Percentiles rank a stretch among this genome's conserved stretches.
Conservation (phyloP, 495 filamentous ascomycete genomes). For the Aspergillus incahuasiensis region DNA sequence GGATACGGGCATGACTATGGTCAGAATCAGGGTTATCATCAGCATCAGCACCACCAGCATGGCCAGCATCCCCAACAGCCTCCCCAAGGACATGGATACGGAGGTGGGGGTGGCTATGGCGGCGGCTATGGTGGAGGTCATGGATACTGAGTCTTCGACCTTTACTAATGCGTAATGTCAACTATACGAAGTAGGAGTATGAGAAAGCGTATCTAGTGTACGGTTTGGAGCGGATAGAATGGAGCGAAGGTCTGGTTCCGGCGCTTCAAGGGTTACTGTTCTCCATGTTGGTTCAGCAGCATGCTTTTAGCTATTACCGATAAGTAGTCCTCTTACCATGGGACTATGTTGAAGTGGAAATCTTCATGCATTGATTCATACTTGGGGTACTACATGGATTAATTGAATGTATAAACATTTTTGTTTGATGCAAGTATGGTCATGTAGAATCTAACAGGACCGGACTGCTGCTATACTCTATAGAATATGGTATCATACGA, state of each 20-base stretch:
- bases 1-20: slow-evolving; percentile 6
- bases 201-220: background rate
- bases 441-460: too few species aligned
- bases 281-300: background rate
- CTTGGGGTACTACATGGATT: background rate
- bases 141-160: background rate
- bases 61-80: background rate
- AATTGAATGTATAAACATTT: too few species aligned
- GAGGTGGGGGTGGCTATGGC: background rate
- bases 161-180: background rate
- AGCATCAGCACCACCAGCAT: slow-evolving; percentile 8
- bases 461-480: background rate
- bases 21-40: background rate
- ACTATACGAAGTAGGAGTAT: background rate
- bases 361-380: background rate
- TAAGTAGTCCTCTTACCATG: too few species aligned
- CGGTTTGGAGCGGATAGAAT: background rate
- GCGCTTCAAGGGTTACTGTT: background rate
- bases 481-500: slow-evolving; percentile 4
- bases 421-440: too few species aligned
- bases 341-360: too few species aligned
- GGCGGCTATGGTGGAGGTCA: background rate
- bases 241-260: background rate
- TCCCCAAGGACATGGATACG: slow-evolving; percentile 2
- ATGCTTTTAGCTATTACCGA: background rate